Evolutionary conservation across 768 basidiomycete species (phyloP), one percentile per base, ranked within the genome.

Genomic region (Amanita fuliginea): DNA sequence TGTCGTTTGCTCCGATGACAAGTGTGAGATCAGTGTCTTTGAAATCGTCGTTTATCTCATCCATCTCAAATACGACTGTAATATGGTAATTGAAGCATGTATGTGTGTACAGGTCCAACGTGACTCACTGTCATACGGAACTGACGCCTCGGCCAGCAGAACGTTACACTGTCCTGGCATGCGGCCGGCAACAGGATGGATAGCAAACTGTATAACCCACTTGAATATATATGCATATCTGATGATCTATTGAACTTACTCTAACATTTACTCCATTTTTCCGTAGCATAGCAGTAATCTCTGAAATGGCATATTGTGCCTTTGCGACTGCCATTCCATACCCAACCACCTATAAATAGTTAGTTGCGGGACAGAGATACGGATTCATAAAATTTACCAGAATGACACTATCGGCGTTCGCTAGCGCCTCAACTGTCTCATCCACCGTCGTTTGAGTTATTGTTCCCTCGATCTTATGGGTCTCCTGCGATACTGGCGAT

Each of bases 131-230:
- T 92, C 89, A 57, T 92, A 92, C 2, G 90, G 90, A 11, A 93
- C 89, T 4, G 86, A 84, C 2, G 90, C 90, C 60, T 93, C 90
- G 3, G 90, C 90, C 4, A 93, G 70, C 41, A 93, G 74, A n/a
- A 93, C 88, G 57, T 93, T 93, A 62, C 88, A 90, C 66, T 93
- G 86, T 37, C 90, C 90, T 10, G 90, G 90, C 90, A 93, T 93
- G 41, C 90, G 83, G 46, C 90, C 90, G 36, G 90, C 90, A 11
- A 93, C 90, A 9, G 90, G 90, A 59, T 93, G 90, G 49, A 89
- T 89, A 8, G 86, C 86, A 59, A 89, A 89, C 65, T 75, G 47
- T 32, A 21, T 22, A 42, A n/a, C 43, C 6, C 33, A 44, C 8
- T 43, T 14, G 32, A n/a, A 11, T 35, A 24, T 14, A 33, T n/a